Evolutionary conservation across 2,329 filamentous ascomycete genomes (phyloP).

Genomic region (Stemphylium beticola): DNA sequence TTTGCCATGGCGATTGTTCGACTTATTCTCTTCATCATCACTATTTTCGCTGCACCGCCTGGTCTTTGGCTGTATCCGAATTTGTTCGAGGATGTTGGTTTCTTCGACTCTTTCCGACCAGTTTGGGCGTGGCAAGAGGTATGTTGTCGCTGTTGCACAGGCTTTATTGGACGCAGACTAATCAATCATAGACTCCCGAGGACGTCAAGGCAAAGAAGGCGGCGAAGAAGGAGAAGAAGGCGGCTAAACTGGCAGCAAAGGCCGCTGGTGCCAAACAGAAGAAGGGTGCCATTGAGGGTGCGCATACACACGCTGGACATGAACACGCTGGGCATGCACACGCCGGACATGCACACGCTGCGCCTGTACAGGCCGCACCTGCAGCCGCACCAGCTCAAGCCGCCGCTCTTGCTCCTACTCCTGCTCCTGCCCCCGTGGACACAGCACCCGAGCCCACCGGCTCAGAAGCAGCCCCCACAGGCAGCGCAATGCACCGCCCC

Average conservation of each 20-base stretch:
- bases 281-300: slow-evolving; percentile 44
- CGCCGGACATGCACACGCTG: slow-evolving; percentile 27
- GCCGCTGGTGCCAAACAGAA: slow-evolving; percentile 41
- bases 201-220: slow-evolving; percentile 54
- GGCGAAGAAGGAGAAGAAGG: slow-evolving; percentile 49
- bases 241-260: slow-evolving; percentile 40
- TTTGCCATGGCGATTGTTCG: slow-evolving; percentile 98
- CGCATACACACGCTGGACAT: slow-evolving; percentile 28
- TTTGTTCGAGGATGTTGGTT: slow-evolving; percentile 96
- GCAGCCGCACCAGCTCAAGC: slow-evolving; percentile 13
- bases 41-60: slow-evolving; percentile 81
- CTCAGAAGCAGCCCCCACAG: slow-evolving; percentile 27
- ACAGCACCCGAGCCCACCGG: slow-evolving; percentile 40
- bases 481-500: slow-evolving; percentile 35
- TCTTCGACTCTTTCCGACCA: slow-evolving; percentile 95
- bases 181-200: slow-evolving; percentile 43
- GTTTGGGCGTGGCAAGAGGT: slow-evolving; percentile 99
- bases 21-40: slow-evolving; percentile 90
- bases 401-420: not conserved
- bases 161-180: not conserved
- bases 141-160: slow-evolving; percentile 4
- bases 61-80: slow-evolving; percentile 99
- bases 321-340: slow-evolving; percentile 24
- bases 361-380: not conserved
- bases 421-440: slow-evolving; percentile 24